Percentiles rank a stretch among this genome's conserved stretches.
Conservation (phyloP, 495 filamentous ascomycete genomes). For the Aspergillus biplanus region DNA sequence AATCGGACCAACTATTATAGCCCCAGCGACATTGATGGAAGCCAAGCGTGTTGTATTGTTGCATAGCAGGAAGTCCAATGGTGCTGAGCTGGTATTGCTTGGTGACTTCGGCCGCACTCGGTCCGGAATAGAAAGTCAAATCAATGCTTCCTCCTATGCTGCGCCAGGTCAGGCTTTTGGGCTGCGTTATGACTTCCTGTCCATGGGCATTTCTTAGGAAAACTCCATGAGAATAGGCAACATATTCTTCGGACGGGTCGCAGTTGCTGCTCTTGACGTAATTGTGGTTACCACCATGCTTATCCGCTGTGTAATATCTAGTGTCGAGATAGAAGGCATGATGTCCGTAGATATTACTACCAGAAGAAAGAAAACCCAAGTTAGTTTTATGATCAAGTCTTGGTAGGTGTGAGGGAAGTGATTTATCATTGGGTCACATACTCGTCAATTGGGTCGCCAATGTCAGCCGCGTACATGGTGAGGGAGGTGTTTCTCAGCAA, state of each 20-base stretch:
- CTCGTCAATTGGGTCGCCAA: slow-evolving; percentile 61
- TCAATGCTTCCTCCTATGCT: slow-evolving; percentile 66
- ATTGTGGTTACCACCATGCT: slow-evolving; percentile 49
- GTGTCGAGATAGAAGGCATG: slow-evolving; percentile 69
- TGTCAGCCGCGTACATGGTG: slow-evolving; percentile 74
- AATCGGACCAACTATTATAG: slow-evolving; percentile 59
- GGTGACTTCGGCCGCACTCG: slow-evolving; percentile 58
- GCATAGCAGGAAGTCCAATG: slow-evolving; percentile 64
- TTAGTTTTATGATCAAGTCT: background rate
- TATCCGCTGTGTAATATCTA: slow-evolving; percentile 61
- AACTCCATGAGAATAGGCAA: slow-evolving; percentile 63
- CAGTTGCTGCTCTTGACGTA: slow-evolving; percentile 59
- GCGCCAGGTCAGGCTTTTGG: slow-evolving; percentile 76
- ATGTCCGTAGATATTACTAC: slow-evolving; percentile 62
- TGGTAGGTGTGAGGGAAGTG: background rate
- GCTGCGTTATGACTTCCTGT: slow-evolving; percentile 70
- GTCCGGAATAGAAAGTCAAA: slow-evolving; percentile 65
- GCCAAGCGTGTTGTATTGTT: slow-evolving; percentile 65
- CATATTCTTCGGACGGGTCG: slow-evolving; percentile 58
- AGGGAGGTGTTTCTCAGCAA: slow-evolving; percentile 62
- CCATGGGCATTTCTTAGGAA: slow-evolving; percentile 70
- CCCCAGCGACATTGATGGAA: slow-evolving; percentile 71
- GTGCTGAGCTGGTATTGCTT: slow-evolving; percentile 59
- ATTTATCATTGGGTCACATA: slow-evolving; percentile 23
- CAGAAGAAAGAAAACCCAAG: slow-evolving; percentile 5